phyloP scores from a whole-genome alignment of 345 rosid species.

The Boechera stricta region DNA sequence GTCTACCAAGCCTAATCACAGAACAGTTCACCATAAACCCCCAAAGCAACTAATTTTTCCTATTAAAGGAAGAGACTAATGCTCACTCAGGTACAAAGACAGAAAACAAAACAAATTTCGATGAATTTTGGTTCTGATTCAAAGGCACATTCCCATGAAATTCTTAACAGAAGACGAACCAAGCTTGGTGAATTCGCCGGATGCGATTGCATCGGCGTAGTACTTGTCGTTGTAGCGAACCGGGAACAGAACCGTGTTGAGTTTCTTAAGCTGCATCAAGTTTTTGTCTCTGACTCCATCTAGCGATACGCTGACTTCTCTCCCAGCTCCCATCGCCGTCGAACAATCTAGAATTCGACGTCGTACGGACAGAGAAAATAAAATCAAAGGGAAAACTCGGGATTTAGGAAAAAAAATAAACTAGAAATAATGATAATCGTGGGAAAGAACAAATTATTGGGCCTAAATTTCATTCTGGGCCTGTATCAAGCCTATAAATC shows the following conservation, averaged over 20 bases:
- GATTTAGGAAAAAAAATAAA: background rate
- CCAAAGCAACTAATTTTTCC: slow-evolving; percentile 15
- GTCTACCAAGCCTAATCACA: slow-evolving; percentile 9
- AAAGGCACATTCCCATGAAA: slow-evolving; percentile 18
- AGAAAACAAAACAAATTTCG: background rate
- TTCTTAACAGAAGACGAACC: slow-evolving; percentile 50
- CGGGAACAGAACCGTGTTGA: slow-evolving; percentile 88
- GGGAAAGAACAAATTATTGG: background rate
- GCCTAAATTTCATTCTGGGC: background rate
- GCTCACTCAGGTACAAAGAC: background rate
- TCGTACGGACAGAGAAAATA: background rate
- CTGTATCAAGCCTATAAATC: background rate
- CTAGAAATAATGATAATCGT: background rate
- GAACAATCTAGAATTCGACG: slow-evolving; percentile 39
- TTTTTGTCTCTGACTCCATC: slow-evolving; percentile 98
- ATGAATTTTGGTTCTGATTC: slow-evolving; percentile 2
- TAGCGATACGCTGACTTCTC: slow-evolving; percentile 75
- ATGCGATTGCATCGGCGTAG: slow-evolving; percentile 81
- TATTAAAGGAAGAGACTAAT: background rate
- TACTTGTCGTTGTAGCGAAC: slow-evolving; percentile 95
- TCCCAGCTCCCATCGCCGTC: slow-evolving; percentile 75
- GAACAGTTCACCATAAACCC: slow-evolving; percentile 1
- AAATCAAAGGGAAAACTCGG: background rate
- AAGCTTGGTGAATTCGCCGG: slow-evolving; percentile 91
- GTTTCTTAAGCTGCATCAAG: slow-evolving; percentile 96